Percentiles rank a stretch among this genome's conserved stretches.
Conservation (phyloP, 805 yeast species). For the Hanseniaspora lindneri region DNA sequence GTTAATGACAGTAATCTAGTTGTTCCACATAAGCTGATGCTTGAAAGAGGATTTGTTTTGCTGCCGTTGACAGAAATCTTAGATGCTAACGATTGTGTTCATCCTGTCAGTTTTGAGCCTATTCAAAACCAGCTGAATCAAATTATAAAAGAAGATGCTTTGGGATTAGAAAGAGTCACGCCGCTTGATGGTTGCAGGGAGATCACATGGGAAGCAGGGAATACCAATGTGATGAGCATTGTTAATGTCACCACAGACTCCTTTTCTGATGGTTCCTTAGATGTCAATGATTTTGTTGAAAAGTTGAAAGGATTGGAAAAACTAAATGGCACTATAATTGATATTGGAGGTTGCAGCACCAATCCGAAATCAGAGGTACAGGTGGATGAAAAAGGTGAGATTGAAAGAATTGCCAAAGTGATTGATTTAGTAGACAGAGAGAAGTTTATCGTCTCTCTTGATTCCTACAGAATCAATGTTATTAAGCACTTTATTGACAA, state of each 20-base stretch:
- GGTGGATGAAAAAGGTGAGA: constrained; percentile 53
- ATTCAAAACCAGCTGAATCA: constrained; percentile 53
- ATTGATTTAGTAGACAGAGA: constrained; percentile 47
- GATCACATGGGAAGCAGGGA: constrained; percentile 21
- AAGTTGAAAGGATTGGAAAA: constrained; percentile 38
- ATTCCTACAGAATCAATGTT: constrained; percentile 68
- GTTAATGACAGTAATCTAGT: constrained; percentile 47
- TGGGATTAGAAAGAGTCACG: constrained; percentile 36
- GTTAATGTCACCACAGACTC: constrained; percentile 89
- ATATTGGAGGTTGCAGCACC: constrained; percentile 91
- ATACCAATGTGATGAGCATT: constrained; percentile 61
- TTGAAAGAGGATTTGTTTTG: constrained; percentile 81
- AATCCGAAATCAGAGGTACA: constrained; percentile 62
- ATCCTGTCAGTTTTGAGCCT: constrained; percentile 83
- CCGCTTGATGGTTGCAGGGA: constrained; percentile 30
- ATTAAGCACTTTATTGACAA: constrained; percentile 55
- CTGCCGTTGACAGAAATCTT: constrained; percentile 78
- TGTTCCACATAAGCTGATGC: constrained; percentile 79
- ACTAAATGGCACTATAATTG: constrained; percentile 40
- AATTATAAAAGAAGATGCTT: constrained; percentile 41
- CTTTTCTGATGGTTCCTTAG: constrained; percentile 75
- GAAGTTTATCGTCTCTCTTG: constrained; percentile 58
- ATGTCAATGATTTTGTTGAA: constrained; percentile 25
- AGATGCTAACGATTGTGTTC: constrained; percentile 40
- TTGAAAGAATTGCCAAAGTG: constrained; percentile 59